Base-by-base conservation (phyloP, 2,329 filamentous ascomycete genomes). In the Scedosporium apiospermum region DNA sequence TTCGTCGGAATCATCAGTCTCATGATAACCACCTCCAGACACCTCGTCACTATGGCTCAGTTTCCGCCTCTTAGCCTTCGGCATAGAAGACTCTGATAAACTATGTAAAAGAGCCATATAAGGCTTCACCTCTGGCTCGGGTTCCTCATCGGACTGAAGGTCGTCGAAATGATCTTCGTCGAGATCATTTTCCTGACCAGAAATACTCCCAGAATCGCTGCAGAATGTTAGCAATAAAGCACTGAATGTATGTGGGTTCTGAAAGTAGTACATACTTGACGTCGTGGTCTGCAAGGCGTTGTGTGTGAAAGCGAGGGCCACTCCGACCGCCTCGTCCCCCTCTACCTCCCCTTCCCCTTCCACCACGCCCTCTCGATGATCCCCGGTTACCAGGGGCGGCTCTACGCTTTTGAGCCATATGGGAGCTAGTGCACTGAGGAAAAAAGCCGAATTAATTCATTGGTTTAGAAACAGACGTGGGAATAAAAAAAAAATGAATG, bases 81-180 rank as follows among this genome's bases (percentile, higher is more conserved):
- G 80, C 3, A 70, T 73, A 23, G 73, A 69, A 3, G 76, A 74
- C 27, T 81, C 77, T 3, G 57, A 53, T 30, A 88, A 74, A 63
- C 81, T 86, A 68, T 86, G 80, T 68, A 88, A 75, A 6, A 88
- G 75, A 6, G 82, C 76, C 73, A 81, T 75, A 66, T 88, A 88
- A 3, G 85, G 80, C 34, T 78, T 76, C 27, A 76, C 73, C 27
- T 74, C 61, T 9, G 76, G 68, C 23, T 80, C 78, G 1, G 78
- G 73, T 57, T 79, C 70, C 2, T 82, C 79, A 6, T 79, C 77
- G 60, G 69, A 73, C 27, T 68, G 69, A 55, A 66, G 66, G 2
- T 70, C 70, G 21, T n/a, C 57, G 49, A 53, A 53, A 16, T 51
- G 7, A 10, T 12, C 30, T 12, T 34, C 16, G n/a, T 58, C 59